A percentile compares a stretch with the other conserved stretches of the same genome.
Evolutionary conservation across 805 yeast genomes (phyloP).

Genomic region (Clavispora fructus): DNA sequence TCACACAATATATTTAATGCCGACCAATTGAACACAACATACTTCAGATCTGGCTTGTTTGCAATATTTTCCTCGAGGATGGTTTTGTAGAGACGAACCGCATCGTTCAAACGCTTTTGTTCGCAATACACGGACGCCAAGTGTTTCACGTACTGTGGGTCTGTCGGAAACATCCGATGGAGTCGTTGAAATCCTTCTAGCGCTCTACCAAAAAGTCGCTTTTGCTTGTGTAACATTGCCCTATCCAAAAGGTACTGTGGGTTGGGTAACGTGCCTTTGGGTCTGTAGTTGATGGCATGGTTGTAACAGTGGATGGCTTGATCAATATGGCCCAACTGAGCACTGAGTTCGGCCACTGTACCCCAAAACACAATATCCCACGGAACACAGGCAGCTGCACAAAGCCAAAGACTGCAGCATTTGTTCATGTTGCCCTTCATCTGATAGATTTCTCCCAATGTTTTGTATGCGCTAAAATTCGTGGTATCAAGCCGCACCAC

Average conservation of each 20-base stretch:
- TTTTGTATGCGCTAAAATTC: constrained; percentile 79
- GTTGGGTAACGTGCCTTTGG: constrained; percentile 17
- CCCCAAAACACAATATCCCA: constrained; percentile 78
- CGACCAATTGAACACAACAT: constrained; percentile 71
- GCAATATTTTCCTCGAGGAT: constrained; percentile 56
- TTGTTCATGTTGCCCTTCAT: constrained; percentile 62
- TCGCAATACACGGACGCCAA: constrained; percentile 47
- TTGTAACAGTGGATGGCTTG: constrained; percentile 79
- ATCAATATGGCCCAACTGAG: constrained; percentile 58
- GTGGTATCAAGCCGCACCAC: constrained; percentile 75
- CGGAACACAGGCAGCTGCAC: constrained; percentile 74
- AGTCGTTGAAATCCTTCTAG: constrained; percentile 65
- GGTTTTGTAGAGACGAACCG: constrained; percentile 63
- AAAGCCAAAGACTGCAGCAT: constrained; percentile 74
- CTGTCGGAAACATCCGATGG: constrained; percentile 49
- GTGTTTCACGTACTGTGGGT: constrained; percentile 56
- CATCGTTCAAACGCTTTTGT: constrained; percentile 63
- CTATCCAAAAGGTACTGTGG: constrained; percentile 58
- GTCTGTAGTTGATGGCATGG: constrained; percentile 45
- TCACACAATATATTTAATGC: constrained; percentile 82
- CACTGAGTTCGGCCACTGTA: constrained; percentile 63
- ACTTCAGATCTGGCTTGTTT: constrained; percentile 25
- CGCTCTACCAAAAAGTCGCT: constrained; percentile 65
- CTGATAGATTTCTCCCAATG: constrained; percentile 78
- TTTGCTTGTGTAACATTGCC: constrained; percentile 61